Evolutionary conservation across 768 basidiomycete genomes (phyloP).

Genomic region (Paxillus rubicundulus): DNA sequence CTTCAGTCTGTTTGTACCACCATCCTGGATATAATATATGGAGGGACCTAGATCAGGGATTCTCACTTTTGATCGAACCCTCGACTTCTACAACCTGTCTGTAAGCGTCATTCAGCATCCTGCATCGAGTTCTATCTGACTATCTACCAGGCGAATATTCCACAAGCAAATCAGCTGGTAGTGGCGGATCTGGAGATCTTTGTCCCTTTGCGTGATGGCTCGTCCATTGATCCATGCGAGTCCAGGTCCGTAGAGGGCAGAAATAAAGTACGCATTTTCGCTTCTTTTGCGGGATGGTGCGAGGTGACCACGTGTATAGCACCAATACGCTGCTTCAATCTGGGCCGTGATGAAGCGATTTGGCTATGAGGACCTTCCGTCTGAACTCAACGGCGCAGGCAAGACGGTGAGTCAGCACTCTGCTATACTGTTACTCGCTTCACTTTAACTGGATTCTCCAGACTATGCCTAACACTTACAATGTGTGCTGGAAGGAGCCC

Average conservation of each 20-base stretch:
- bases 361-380: no score
- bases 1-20: conserved; percentile 61
- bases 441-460: no score
- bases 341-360: no score
- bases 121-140: conserved; percentile 17
- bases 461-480: no score
- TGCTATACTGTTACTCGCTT: no score
- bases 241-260: conserved; percentile 69
- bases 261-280: no score
- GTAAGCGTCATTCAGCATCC: conserved; percentile 45
- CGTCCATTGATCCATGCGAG: conserved; percentile 74
- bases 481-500: no score
- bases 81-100: conserved; percentile 89
- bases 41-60: conserved; percentile 63
- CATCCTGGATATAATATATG: conserved; percentile 65
- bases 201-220: conserved; percentile 64
- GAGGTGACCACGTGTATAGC: no score
- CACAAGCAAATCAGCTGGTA: conserved; percentile 66
- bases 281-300: no score
- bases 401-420: no score
- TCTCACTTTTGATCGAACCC: conserved; percentile 71
- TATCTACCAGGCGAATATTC: conserved; percentile 39
- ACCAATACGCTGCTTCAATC: no score
- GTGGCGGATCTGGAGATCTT: conserved; percentile 89
- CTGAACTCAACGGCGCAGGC: no score